Base-by-base conservation (phyloP, 2,329 filamentous ascomycete species). In the Cladosporium phlei region DNA sequence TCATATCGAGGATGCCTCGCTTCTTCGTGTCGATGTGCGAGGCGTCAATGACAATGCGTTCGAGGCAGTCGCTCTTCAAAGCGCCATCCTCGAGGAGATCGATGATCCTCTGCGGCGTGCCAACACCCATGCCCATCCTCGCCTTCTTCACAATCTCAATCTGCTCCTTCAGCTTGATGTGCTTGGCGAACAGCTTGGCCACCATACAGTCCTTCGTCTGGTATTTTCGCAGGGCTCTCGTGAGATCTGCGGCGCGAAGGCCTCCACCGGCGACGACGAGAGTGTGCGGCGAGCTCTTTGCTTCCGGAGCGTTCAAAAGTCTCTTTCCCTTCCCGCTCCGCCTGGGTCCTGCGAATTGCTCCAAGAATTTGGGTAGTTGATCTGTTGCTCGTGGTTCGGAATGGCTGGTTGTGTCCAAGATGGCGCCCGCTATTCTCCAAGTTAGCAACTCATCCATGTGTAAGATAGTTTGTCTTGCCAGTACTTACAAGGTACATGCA, bases 21-120 rank as follows among this genome's bases (percentile, higher is more conserved):
- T 95, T 95, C 76, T 98, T 98, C 67, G 86, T 81, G 67, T 98
- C 91, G 55, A 96, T 86, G 62, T 95, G 85, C 6, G 89, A 95
- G 11, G 87, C 88, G 68, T 98, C 93, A 24, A 97, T 78, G 7
- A 97, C 80, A 25, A 98, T 78, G 35, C 87, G 79, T 69, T 88
- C 80, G 45, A 97, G 66, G 49, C 84, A 38, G 25, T 44, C 46
- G 8, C 33, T 17, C 46, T 48, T 48, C 16, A 48, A 32, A 17
- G 46, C 38, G 85, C 86, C 88, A 53, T 88, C 80, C 29, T 94
- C 85, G 25, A 95, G 78, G 51, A 98, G 69, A 58, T 95, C 90
- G 43, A 80, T 82, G 30, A 98, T 69, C 38, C 93, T 77, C 38
- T 86, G 79, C 4, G 93, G 91, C 4, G 93, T 98, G 3, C 93